Percentiles rank a stretch among this genome's conserved stretches.
Evolutionary conservation across 1,284 basidiomycete species (phyloP).

Genomic region (Pterulicium gracile): DNA sequence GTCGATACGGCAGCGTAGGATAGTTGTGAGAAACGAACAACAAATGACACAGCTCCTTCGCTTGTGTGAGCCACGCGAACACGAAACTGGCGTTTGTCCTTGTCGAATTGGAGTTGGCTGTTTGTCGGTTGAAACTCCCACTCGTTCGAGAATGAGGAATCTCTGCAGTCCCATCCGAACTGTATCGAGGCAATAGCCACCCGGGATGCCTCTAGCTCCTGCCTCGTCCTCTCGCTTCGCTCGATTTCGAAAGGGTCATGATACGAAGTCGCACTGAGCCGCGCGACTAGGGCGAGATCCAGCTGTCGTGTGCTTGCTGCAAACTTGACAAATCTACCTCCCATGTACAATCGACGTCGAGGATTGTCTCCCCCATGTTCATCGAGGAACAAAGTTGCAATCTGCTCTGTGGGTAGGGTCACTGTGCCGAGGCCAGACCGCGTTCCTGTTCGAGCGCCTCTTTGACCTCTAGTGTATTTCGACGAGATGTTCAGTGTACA

Average conservation of each 20-base stretch:
- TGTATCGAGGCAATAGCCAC: conserved; percentile 28
- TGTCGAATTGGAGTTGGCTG: conserved; percentile 25
- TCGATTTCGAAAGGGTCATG: conserved; percentile 28
- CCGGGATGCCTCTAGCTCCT: conserved; percentile 17
- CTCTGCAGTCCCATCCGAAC: conserved; percentile 47
- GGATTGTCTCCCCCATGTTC: conserved; percentile 25
- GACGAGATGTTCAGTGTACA: not conserved
- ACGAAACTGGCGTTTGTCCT: conserved; percentile 36
- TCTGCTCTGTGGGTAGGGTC: conserved; percentile 31
- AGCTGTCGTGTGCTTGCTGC: conserved; percentile 20
- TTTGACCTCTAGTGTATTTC: not conserved
- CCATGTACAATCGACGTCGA: conserved; percentile 15
- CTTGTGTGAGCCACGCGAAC: conserved; percentile 19
- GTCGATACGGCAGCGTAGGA: conserved; percentile 23
- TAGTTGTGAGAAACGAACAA: conserved; percentile 35
- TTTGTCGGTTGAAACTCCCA: conserved; percentile 28
- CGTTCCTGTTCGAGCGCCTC: conserved; percentile 10
- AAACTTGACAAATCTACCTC: conserved; percentile 26
- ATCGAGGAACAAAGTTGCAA: conserved; percentile 33
- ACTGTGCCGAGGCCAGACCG: conserved; percentile 33
- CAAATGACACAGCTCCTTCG: conserved; percentile 22
- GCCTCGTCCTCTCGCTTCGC: conserved; percentile 19
- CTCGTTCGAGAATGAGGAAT: conserved; percentile 44
- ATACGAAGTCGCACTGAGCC: conserved; percentile 32
- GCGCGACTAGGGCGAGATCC: conserved; percentile 27